Base-by-base conservation (phyloP, 306 rosid species). In the Cicer judaicum region DNA sequence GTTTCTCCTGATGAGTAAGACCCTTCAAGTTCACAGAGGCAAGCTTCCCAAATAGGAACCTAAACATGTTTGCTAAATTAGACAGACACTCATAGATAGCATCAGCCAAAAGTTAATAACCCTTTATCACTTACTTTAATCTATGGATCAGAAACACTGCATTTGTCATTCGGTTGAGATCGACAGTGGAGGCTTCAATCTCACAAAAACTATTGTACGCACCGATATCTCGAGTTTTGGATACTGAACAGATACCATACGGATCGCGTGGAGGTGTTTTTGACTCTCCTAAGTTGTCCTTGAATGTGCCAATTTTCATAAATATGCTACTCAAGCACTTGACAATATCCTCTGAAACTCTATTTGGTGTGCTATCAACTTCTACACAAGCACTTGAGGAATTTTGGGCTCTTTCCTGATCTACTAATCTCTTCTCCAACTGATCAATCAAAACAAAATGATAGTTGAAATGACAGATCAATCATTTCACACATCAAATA, bases 1-100 rank as follows among this genome's bases (percentile, higher is more conserved):
- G 96, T 85, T 92, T 94, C 82, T 94, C 90, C 74, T 91, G 99
- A 81, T 94, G 96, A 68, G 87, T 85, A 65, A 91, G 99, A 72
- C 88, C 92, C 83, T 89, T 90, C 72, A 94, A 86, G 71, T 86
- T 91, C 65, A 91, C 80, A 41, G 90, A 78, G 64, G 95, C 90
- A 62, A 94, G 95, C 80, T 85, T 87, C 69, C 83, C 89, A 47
- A 90, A 86, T 54, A 92, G 81, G 74, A 76, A 86, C 85, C 99
- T 94, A 88, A 44, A 75, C 19, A 69, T 78, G 65, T 18, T 6
- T 10, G 8, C 38, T 6, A 75, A 29, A 67, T 82, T 76, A 81
- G 40, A 59, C 34, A 38, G 57, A 72, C 13, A 36, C 43, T 46
- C 67, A 53, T 34, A 55, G 15, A 42, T 49, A 55, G 14, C 38